A percentile compares a stretch with the other conserved stretches of the same genome.
phyloP scores from a whole-genome alignment of 1,284 basidiomycete genomes.

The Ceratorhiza oryzae-sativae region DNA sequence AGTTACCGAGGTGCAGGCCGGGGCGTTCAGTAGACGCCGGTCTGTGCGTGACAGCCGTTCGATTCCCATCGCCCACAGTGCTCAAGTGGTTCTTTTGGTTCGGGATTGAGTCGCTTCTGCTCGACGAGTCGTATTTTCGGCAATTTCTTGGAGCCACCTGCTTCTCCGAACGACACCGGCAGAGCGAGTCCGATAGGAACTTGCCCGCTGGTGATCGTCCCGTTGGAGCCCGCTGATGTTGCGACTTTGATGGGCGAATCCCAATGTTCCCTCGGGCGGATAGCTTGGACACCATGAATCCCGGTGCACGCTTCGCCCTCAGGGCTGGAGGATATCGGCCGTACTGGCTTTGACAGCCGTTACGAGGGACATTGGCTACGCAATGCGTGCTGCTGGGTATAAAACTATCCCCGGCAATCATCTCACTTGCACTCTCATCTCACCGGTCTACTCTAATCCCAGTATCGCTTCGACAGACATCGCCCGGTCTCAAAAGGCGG shows the following conservation, averaged over 20 bases:
- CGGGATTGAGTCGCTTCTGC: neutral
- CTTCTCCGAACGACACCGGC: constrained; percentile 23
- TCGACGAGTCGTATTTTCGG: neutral
- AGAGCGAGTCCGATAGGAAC: neutral
- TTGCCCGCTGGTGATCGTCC: constrained; percentile 8
- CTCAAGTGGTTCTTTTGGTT: neutral
- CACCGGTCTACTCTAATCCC: constrained; percentile 17
- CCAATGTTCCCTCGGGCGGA: neutral
- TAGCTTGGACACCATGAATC: constrained; percentile 17
- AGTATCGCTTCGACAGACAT: neutral
- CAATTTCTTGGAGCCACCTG: neutral
- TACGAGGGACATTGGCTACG: constrained; percentile 10
- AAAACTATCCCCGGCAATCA: constrained; percentile 25
- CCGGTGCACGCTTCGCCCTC: constrained; percentile 26
- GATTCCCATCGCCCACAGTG: constrained; percentile 24
- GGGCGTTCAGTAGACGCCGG: constrained; percentile 26
- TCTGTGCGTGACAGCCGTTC: neutral
- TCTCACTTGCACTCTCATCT: constrained; percentile 34
- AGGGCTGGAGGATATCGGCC: constrained; percentile 8
- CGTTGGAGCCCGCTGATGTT: constrained; percentile 7
- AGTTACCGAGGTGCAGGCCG: constrained; percentile 16
- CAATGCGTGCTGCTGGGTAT: constrained; percentile 26
- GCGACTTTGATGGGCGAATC: neutral
- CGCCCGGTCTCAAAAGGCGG: constrained; percentile 22
- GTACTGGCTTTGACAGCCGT: neutral